phyloP scores from a whole-genome alignment of 2,329 filamentous ascomycete genomes.

The Dactylellina leptospora region DNA sequence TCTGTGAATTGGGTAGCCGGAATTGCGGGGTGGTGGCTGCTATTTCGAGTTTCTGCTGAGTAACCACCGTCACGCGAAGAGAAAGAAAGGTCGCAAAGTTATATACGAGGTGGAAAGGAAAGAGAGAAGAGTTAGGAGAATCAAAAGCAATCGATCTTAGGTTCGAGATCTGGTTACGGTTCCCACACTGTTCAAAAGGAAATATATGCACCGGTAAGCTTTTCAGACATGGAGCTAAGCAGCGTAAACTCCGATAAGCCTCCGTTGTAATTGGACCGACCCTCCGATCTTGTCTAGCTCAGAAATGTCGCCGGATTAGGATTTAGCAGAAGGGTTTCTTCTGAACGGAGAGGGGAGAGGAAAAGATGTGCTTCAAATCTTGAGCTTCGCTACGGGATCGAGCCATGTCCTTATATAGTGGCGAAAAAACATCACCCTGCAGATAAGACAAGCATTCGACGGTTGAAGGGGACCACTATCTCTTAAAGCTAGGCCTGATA shows the following conservation, averaged over 20 bases:
- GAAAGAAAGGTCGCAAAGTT: background rate
- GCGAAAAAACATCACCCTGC: conserved; percentile 11
- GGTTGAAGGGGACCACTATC: background rate
- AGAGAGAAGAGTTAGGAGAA: background rate
- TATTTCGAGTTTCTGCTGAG: background rate
- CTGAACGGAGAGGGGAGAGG: background rate
- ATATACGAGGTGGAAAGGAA: background rate
- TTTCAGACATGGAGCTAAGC: conserved; percentile 33
- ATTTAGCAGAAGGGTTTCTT: no score
- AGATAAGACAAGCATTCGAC: conserved; percentile 26
- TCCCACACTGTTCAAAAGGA: background rate
- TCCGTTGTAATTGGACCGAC: conserved; percentile 30
- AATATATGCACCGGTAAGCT: conserved; percentile 18
- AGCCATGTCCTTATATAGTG: conserved; percentile 31
- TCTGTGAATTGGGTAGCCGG: background rate
- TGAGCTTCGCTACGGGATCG: conserved; percentile 5
- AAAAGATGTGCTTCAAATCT: background rate
- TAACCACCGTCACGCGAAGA: background rate
- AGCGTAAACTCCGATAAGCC: conserved; percentile 40
- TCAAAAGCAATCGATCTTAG: background rate
- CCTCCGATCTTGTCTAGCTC: conserved; percentile 18
- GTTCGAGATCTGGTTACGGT: background rate
- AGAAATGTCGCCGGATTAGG: conserved; percentile 20
- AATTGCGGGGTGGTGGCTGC: conserved; percentile 8
- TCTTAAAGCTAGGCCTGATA: background rate